Conservation (phyloP, 1,284 basidiomycete species). For the Pholiota adiposa region DNA sequence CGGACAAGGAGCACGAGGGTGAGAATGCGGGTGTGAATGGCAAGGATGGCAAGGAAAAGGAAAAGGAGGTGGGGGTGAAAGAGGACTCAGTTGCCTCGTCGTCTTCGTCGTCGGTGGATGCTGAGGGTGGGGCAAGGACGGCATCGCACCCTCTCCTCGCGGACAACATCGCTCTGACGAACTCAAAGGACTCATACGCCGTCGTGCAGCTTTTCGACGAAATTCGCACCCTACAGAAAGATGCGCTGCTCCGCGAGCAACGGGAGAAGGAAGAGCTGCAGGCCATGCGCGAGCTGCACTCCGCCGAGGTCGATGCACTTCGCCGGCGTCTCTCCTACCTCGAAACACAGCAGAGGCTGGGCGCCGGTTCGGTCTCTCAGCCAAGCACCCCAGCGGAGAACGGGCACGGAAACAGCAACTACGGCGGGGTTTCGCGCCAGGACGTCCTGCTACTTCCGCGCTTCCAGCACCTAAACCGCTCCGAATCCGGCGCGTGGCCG, state of each 20-base stretch:
- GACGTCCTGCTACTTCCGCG: too few species aligned
- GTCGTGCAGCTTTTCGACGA: constrained; percentile 20
- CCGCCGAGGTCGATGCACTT: constrained; percentile 28
- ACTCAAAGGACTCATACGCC: background rate
- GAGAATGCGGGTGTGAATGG: background rate
- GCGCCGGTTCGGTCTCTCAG: background rate
- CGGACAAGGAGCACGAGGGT: constrained; percentile 8
- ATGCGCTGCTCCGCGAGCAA: constrained; percentile 15
- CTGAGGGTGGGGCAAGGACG: background rate
- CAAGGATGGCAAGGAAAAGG: background rate
- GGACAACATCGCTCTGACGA: background rate
- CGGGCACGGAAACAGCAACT: too few species aligned
- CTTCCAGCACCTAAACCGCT: too few species aligned
- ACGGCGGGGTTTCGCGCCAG: too few species aligned
- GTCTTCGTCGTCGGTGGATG: background rate
- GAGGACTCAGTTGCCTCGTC: background rate
- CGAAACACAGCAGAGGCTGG: constrained; percentile 18
- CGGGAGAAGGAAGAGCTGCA: constrained; percentile 23
- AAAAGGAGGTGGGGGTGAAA: background rate
- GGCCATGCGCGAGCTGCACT: constrained; percentile 24
- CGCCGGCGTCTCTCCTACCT: constrained; percentile 24
- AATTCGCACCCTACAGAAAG: constrained; percentile 21
- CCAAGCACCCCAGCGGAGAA: too few species aligned
- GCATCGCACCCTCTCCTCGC: background rate
- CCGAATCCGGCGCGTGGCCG: too few species aligned